Evolutionary conservation across 768 basidiomycete species (phyloP), one percentile per base, ranked within the genome.

Genomic region (Lactarius evosmus): DNA sequence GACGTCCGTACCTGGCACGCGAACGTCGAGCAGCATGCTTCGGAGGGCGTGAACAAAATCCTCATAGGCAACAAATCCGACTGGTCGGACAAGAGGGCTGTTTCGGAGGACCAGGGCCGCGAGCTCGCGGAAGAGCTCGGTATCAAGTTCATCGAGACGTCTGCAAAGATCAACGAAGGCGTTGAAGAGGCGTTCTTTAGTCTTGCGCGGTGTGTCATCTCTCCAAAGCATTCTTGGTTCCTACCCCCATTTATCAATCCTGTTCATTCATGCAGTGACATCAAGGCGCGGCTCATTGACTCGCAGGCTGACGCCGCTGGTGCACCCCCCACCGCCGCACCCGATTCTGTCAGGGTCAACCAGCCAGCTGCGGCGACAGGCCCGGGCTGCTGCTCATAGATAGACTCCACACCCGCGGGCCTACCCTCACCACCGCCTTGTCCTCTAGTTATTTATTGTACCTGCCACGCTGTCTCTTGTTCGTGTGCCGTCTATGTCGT

Each of bases 121-220:
- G 91, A 90, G 70, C 84, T 99, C 50, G 97, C 97, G 5, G 81
- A 89, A 59, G 95, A 98, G 75, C 84, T 98, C 33, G 95, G 93
- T n/a, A 83, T 99, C 75, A 88, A 84, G 74, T 99, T 98, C 76
- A 89, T 98, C 83, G 97, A 98, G 79, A 99, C 97, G 17, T 93
- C 91, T 19, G 97, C 97, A 41, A 98, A 98, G 80, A 83, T 90
- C 52, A 98, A 98, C 75, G 94, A 96, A 57, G 94, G 94, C 63
- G 97, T 99, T 38, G 97, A 99, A 78, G 94, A 98, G 70, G 96
- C 96, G 14, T 99, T 99, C 83, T 97, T 98, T 77, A 91, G 91
- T 4, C 83, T 98, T 61, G 95, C 97, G 33, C 86, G 95, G 95
- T 96, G 66, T 67, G 87, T 79, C 46, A 44, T 29, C 40, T 29